phyloP scores from a whole-genome alignment of 2,329 filamentous ascomycete genomes.

The Periconia sp. region DNA sequence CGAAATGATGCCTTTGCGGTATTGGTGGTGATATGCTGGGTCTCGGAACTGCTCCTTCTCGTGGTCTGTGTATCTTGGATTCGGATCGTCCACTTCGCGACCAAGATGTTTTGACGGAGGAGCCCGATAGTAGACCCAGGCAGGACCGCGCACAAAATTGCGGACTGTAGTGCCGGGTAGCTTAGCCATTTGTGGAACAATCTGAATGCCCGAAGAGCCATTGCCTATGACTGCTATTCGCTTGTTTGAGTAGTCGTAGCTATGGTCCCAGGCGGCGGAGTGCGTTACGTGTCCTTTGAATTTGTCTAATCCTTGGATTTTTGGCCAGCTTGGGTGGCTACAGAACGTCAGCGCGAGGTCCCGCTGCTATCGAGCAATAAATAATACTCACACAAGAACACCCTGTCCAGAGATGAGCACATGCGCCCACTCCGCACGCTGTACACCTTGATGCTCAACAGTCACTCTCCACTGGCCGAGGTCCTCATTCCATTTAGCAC shows the following conservation, averaged over 20 bases:
- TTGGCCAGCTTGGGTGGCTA: slow-evolving; percentile 46
- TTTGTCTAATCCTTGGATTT: slow-evolving; percentile 53
- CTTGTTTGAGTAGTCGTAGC: slow-evolving; percentile 24
- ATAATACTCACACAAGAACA: slow-evolving; percentile 33
- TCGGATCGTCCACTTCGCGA: slow-evolving; percentile 26
- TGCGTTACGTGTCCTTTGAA: slow-evolving; percentile 61
- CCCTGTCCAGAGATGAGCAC: slow-evolving; percentile 24
- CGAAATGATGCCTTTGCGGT: no score
- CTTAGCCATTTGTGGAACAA: slow-evolving; percentile 26
- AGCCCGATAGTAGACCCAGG: slow-evolving; percentile 28
- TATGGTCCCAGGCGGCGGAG: slow-evolving; percentile 60
- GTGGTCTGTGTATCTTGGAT: slow-evolving; percentile 22
- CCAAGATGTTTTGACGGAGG: slow-evolving; percentile 28
- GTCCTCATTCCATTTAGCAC: slow-evolving; percentile 43
- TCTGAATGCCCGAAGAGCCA: slow-evolving; percentile 25
- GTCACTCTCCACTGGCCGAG: slow-evolving; percentile 45
- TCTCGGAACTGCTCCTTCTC: slow-evolving; percentile 1
- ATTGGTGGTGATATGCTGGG: no score
- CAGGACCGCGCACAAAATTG: slow-evolving; percentile 27
- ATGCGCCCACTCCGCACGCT: slow-evolving; percentile 20
- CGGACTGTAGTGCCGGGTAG: slow-evolving; percentile 21
- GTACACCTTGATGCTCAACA: slow-evolving; percentile 26
- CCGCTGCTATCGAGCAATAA: slow-evolving; percentile 11
- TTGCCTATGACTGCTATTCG: slow-evolving; percentile 28
- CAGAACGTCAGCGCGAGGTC: not conserved